Evolutionary conservation across 192 early-diverging fungal species (phyloP).

Genomic region (Pilaira anomala): DNA sequence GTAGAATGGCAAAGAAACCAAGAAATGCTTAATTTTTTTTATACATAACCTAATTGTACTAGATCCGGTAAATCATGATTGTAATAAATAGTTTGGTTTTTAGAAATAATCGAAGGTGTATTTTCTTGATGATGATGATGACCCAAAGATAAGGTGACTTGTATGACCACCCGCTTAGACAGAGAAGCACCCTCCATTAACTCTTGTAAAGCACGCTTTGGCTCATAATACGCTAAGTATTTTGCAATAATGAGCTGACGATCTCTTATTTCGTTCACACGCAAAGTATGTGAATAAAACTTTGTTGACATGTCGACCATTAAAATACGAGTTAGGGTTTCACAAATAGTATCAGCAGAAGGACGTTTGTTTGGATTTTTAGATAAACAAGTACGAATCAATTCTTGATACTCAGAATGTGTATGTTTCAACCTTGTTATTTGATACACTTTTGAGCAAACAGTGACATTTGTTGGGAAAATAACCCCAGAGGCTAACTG

Average conservation of each 20-base stretch:
- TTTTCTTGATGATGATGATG: too few species aligned
- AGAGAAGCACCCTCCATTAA: constrained; percentile 6
- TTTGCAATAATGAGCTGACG: not conserved
- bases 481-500: constrained; percentile 10
- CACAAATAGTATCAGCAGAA: constrained; percentile 6
- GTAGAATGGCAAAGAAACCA: constrained; percentile 30
- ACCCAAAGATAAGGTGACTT: not conserved
- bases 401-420: not conserved
- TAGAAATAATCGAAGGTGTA: not conserved
- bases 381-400: not conserved
- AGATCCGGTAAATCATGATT: not conserved
- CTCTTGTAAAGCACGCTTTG: not conserved
- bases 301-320: not conserved
- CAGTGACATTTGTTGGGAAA: not conserved
- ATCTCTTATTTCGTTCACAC: not conserved
- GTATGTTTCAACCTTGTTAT: constrained; percentile 4
- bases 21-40: constrained; percentile 17
- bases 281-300: not conserved
- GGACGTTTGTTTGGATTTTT: not conserved
- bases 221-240: not conserved
- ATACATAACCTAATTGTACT: not conserved
- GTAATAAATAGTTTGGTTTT: not conserved
- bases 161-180: not conserved
- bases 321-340: not conserved
- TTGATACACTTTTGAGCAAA: not conserved